Conservation (phyloP, 805 yeast genomes). For the Starmerella asiatica region DNA sequence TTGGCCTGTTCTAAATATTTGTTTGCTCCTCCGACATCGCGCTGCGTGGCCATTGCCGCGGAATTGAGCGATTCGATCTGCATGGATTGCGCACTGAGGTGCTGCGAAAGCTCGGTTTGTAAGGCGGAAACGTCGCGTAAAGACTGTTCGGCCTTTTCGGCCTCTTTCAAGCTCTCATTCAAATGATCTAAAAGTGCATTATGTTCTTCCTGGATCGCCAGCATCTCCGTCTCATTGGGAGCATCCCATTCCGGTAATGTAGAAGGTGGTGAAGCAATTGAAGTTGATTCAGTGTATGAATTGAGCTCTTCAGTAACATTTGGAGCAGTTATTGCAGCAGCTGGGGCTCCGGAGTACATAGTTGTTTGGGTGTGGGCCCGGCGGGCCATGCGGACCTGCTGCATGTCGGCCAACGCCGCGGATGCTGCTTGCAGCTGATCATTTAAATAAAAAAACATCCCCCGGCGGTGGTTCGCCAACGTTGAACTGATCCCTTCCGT, state of each 20-base stretch:
- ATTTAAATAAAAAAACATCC: slow-evolving; percentile 29
- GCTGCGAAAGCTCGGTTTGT: slow-evolving; percentile 61
- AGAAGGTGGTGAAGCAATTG: too few species aligned
- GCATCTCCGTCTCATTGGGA: slow-evolving; percentile 9
- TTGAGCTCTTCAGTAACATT: not conserved
- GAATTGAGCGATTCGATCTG: slow-evolving; percentile 50
- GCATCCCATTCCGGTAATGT: not conserved
- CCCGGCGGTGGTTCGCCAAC: slow-evolving; percentile 26
- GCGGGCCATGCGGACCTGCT: slow-evolving; percentile 26
- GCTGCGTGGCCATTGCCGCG: slow-evolving; percentile 51
- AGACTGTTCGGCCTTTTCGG: slow-evolving; percentile 30
- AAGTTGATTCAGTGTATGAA: too few species aligned
- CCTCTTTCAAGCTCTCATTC: slow-evolving; percentile 27
- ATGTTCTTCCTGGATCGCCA: slow-evolving; percentile 27
- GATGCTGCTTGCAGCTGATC: slow-evolving; percentile 24
- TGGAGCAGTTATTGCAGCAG: not conserved
- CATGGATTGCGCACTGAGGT: slow-evolving; percentile 58
- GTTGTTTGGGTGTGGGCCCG: not conserved
- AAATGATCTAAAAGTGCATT: slow-evolving; percentile 28
- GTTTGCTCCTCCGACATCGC: slow-evolving; percentile 61
- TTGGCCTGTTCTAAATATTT: slow-evolving; percentile 55
- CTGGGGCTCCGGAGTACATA: too few species aligned
- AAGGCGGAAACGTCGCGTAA: slow-evolving; percentile 53
- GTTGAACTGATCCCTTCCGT: slow-evolving; percentile 23
- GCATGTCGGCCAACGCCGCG: slow-evolving; percentile 26